Conservation (phyloP, 306 rosid species). For the Purshia tridentata region DNA sequence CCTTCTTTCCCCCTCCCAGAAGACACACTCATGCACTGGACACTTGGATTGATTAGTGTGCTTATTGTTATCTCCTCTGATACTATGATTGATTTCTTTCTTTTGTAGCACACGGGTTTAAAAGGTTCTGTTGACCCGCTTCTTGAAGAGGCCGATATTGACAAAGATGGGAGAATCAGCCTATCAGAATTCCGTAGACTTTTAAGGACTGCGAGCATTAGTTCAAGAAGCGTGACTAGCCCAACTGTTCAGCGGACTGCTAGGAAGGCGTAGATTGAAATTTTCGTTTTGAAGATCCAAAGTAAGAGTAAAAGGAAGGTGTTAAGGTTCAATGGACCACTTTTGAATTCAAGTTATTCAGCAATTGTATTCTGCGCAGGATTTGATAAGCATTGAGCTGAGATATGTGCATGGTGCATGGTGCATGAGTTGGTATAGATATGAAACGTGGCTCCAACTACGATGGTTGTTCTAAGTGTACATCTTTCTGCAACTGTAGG, state of each 20-base stretch:
- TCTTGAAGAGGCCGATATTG: conserved; percentile 96
- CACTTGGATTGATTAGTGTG: not conserved
- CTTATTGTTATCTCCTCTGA: not conserved
- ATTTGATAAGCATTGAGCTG: conserved; percentile 21
- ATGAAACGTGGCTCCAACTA: conserved; percentile 41
- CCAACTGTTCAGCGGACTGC: conserved; percentile 30
- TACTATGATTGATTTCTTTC: conserved; percentile 23
- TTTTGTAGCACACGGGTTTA: conserved; percentile 82
- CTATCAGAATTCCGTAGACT: conserved; percentile 84
- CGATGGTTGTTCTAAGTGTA: conserved; percentile 38
- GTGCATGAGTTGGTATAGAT: conserved; percentile 32
- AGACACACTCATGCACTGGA: not conserved
- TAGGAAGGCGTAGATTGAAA: conserved; percentile 44
- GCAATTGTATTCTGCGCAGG: conserved; percentile 29
- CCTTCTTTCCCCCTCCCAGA: not conserved
- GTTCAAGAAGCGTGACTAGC: conserved; percentile 52
- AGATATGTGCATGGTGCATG: conserved; percentile 18
- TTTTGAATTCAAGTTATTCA: conserved; percentile 33
- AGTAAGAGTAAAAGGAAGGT: conserved; percentile 34
- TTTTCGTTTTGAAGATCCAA: conserved; percentile 24
- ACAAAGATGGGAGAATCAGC: conserved; percentile 94
- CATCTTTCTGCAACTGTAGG: conserved; percentile 39
- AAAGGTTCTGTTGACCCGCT: conserved; percentile 80
- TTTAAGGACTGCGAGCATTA: conserved; percentile 88
- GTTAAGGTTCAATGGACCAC: conserved; percentile 28